These are phyloP conservation scores for Cryphonectria naterciae DNA, from an alignment of 2,329 filamentous ascomycete species.

Conservation along the genomic window DNA sequence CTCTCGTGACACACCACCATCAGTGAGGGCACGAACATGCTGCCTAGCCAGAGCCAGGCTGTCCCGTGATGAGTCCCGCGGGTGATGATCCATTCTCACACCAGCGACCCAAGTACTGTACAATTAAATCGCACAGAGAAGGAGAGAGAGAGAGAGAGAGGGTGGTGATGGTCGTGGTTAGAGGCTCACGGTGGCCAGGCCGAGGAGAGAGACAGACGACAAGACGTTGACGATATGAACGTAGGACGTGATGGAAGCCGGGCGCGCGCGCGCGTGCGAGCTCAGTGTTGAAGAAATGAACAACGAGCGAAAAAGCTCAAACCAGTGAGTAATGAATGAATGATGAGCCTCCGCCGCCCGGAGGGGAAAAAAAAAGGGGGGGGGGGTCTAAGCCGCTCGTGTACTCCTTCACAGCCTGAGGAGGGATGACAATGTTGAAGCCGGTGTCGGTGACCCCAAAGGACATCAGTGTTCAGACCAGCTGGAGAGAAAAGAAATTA, in stretches of 20 bases:
- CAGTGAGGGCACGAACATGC: conserved; percentile 39
- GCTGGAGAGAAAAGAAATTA: conserved; percentile 30
- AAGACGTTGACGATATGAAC: conserved; percentile 3
- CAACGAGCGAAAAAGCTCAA: conserved; percentile 20
- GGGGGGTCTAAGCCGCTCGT: background rate
- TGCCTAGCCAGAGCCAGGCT: conserved; percentile 38
- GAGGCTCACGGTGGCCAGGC: background rate
- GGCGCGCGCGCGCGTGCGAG: conserved; percentile 12
- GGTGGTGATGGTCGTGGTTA: background rate
- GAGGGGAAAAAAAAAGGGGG: background rate
- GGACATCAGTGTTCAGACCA: conserved; percentile 23
- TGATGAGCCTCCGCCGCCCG: conserved; percentile 15
- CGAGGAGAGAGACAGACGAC: conserved; percentile 8
- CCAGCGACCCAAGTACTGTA: conserved; percentile 7
- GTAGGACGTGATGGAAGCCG: conserved; percentile 6
- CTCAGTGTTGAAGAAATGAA: conserved; percentile 17
- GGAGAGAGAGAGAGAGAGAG: background rate
- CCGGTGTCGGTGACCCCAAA: conserved; percentile 12
- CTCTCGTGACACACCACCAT: conserved; percentile 38
- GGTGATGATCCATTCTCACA: conserved; percentile 35
- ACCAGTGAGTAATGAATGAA: conserved; percentile 24
- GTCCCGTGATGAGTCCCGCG: conserved; percentile 34
- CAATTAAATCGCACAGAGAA: background rate
- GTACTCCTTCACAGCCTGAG: conserved; percentile 2
- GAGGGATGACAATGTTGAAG: background rate